Conservation (phyloP, 2,329 filamentous ascomycete species). For the Penicillium sp. region DNA sequence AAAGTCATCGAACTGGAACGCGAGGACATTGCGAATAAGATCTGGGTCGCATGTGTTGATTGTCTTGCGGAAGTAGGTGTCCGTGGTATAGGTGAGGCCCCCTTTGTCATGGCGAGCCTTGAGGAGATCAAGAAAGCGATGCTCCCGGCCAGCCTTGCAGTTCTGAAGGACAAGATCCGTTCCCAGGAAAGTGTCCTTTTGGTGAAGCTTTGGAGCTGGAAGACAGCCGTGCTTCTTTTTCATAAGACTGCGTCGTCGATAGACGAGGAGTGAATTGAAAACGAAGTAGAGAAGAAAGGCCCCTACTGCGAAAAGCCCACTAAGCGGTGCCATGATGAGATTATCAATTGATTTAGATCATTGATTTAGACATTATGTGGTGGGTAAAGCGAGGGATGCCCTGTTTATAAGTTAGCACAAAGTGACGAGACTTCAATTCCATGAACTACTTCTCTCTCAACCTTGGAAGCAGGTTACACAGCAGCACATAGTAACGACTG, state of each 20-base stretch:
- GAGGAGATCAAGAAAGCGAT: neutral
- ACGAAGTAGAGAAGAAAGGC: neutral
- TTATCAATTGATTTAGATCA: neutral
- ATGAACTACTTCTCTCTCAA: neutral
- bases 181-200: neutral
- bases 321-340: neutral
- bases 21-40: neutral
- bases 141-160: neutral
- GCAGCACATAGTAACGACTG: neutral
- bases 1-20: slow-evolving; percentile 2
- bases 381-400: neutral
- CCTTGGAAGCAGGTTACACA: no score
- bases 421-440: neutral
- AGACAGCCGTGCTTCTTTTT: neutral
- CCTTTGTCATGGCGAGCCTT: neutral
- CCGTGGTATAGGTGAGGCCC: neutral
- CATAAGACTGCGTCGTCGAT: neutral
- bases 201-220: neutral
- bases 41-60: neutral
- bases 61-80: neutral
- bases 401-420: neutral
- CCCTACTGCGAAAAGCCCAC: neutral
- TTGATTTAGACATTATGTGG: neutral
- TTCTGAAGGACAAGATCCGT: neutral
- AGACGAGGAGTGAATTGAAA: neutral